Base-by-base conservation (phyloP, 2,329 filamentous ascomycete genomes). In the Ceratocystis cubensis region DNA sequence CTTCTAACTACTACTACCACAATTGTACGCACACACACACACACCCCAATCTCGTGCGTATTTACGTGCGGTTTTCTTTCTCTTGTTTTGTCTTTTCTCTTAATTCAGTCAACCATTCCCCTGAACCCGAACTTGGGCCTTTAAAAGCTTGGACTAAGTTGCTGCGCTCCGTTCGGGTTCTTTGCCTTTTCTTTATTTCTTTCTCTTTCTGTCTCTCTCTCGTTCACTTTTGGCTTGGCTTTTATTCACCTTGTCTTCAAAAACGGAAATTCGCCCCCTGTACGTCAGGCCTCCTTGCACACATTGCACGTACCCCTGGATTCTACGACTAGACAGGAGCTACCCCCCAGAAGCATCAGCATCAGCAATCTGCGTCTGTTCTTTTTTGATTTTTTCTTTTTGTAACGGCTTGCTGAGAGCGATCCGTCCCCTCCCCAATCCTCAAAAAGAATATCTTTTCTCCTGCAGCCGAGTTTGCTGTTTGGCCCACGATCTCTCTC, bases 281-380 rank as follows among this genome's bases (percentile, higher is more conserved):
- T 59, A 59, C 56, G 56, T n/a, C 56, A 59, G 56, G 56, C 56
- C 56, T 59, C 56, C 56, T 59, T 59, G 56, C 56, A 33, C 56
- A 33, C 30, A n/a, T 59, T 37, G 56, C 30, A 37, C 25, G 7
- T 59, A 59, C 56, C 56, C 56, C 56, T 59, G 56, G 56, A 59
- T 59, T 28, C 56, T 37, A 37, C 56, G 22, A 28, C 50, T 56
- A 33, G 56, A 57, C 28, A 30, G 56, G 56, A 59, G 56, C 56
- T 59, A 59, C 28, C 56, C 56, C 56, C 56, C 56, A 33, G 56
- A 28, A 59, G 56, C 56, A 59, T 37, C 56, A 59, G 56, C 17
- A 37, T 20, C 56, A 59, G 28, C 30, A 59, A 20, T 59, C 56
- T n/a, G 56, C 25, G 56, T 37, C 28, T 59, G 56, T 59, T 59